Evolutionary conservation across 2,329 filamentous ascomycete species (phyloP).

Genomic region (Arthrobotrys conoides): DNA sequence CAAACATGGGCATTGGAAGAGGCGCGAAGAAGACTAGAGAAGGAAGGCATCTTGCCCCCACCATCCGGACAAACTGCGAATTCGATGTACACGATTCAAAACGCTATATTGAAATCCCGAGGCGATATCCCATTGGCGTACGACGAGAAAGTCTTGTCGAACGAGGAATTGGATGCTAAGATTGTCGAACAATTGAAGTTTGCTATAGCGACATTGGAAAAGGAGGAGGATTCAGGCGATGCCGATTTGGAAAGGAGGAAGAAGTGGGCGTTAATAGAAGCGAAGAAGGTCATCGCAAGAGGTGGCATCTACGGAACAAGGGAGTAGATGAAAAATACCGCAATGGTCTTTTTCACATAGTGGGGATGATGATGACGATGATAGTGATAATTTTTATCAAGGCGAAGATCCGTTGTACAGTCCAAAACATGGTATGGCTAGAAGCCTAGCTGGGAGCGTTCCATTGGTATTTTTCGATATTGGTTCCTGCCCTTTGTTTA

Average conservation of each 20-base stretch:
- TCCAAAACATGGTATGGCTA: conserved; percentile 43
- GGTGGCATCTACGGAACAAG: conserved; percentile 50
- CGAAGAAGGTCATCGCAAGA: conserved; percentile 55
- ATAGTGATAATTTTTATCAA: conserved; percentile 8
- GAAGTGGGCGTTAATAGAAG: conserved; percentile 54
- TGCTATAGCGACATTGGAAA: conserved; percentile 44
- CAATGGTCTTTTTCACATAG: conserved; percentile 9
- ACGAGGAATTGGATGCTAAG: conserved; percentile 53
- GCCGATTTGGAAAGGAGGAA: conserved; percentile 54
- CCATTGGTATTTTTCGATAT: conserved; percentile 39
- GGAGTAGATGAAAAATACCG: conserved; percentile 29
- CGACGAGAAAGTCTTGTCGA: conserved; percentile 49
- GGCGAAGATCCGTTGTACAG: conserved; percentile 40
- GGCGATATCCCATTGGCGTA: conserved; percentile 25
- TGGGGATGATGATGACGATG: neutral
- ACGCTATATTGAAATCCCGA: conserved; percentile 42
- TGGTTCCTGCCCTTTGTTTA: conserved; percentile 22
- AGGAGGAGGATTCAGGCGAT: conserved; percentile 55
- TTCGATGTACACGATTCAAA: conserved; percentile 59
- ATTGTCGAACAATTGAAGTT: conserved; percentile 55
- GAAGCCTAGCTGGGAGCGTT: conserved; percentile 46
- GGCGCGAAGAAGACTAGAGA: conserved; percentile 92
- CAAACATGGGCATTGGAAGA: conserved; percentile 99
- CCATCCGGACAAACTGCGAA: conserved; percentile 63
- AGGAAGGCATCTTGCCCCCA: conserved; percentile 87